phyloP scores from a whole-genome alignment of 139 green algal genomes.

The Mesotaenium endlicherianum region DNA sequence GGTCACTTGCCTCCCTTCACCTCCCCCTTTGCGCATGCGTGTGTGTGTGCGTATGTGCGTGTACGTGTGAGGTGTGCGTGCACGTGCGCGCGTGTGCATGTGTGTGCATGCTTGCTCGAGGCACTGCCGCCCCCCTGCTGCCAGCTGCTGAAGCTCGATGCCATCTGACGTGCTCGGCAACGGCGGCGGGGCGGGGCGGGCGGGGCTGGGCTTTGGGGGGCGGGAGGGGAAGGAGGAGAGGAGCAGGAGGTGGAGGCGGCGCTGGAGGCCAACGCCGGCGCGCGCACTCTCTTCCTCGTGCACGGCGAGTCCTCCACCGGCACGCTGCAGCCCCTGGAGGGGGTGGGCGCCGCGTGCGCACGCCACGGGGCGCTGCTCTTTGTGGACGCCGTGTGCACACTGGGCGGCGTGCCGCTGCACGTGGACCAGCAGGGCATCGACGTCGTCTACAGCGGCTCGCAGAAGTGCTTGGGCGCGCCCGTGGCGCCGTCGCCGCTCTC shows the following conservation, averaged over 20 bases:
- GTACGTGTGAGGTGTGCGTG: too few relatives aligned
- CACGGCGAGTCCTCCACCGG: constrained; percentile 85
- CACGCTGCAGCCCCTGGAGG: constrained; percentile 60
- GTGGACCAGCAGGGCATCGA: constrained; percentile 41
- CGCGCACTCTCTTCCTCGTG: constrained; percentile 38
- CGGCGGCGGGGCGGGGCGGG: too few relatives aligned
- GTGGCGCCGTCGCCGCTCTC: constrained; percentile 43
- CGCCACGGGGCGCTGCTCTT: constrained; percentile 75
- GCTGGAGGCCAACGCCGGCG: constrained; percentile 25
- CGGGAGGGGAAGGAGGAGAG: too few relatives aligned
- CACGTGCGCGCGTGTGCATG: too few relatives aligned
- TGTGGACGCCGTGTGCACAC: constrained; percentile 88
- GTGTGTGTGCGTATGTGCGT: too few relatives aligned
- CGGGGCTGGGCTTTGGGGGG: too few relatives aligned
- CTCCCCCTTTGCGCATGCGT: too few relatives aligned
- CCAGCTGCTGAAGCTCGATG: too few relatives aligned
- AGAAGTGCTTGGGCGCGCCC: constrained; percentile 85
- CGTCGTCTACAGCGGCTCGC: constrained; percentile 53
- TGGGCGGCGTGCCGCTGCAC: constrained; percentile 78
- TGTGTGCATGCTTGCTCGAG: too few relatives aligned
- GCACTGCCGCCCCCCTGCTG: too few relatives aligned
- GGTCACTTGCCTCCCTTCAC: too few relatives aligned
- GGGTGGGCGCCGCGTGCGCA: constrained; percentile 79
- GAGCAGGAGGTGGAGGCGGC: constrained; percentile 38
- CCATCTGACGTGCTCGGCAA: too few relatives aligned